Evolutionary conservation across 2,329 filamentous ascomycete species (phyloP).

Genomic region (Orbilia quercus): DNA sequence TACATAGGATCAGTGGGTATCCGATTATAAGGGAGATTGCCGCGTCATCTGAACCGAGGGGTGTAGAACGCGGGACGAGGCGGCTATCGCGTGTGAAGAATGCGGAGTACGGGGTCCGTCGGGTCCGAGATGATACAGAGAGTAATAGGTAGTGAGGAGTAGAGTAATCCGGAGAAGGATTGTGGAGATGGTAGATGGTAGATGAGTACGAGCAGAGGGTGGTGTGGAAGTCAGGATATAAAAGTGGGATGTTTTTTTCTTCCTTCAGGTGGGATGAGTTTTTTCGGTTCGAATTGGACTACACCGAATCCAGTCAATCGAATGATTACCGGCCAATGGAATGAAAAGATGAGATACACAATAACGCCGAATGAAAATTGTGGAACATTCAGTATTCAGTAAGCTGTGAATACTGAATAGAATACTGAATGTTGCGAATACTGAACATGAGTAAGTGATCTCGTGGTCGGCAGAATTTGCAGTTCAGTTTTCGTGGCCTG

Average conservation of each 20-base stretch:
- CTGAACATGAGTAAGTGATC: too few species aligned
- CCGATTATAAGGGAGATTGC: conserved; percentile 50
- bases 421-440: too few species aligned
- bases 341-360: not conserved
- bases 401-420: too few species aligned
- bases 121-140: conserved; percentile 17
- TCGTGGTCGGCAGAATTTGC: conserved; percentile 13
- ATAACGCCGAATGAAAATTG: too few species aligned
- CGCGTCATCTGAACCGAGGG: conserved; percentile 54
- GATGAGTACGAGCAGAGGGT: conserved; percentile 2
- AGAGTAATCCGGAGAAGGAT: conserved; percentile 12
- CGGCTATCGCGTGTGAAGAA: conserved; percentile 16
- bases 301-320: conserved; percentile 2
- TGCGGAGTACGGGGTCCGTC: conserved; percentile 44
- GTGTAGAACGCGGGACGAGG: not conserved
- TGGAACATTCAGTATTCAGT: too few species aligned
- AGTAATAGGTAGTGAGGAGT: not conserved
- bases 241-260: conserved; percentile 28
- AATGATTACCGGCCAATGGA: not conserved
- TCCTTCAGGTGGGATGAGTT: conserved; percentile 5
- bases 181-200: too few species aligned
- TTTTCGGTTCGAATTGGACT: conserved; percentile 3
- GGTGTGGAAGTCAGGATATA: conserved; percentile 51
- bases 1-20: conserved; percentile 48
- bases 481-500: conserved; percentile 47